phyloP scores from a whole-genome alignment of 2,329 filamentous ascomycete genomes.

The Xylaria arbuscula region DNA sequence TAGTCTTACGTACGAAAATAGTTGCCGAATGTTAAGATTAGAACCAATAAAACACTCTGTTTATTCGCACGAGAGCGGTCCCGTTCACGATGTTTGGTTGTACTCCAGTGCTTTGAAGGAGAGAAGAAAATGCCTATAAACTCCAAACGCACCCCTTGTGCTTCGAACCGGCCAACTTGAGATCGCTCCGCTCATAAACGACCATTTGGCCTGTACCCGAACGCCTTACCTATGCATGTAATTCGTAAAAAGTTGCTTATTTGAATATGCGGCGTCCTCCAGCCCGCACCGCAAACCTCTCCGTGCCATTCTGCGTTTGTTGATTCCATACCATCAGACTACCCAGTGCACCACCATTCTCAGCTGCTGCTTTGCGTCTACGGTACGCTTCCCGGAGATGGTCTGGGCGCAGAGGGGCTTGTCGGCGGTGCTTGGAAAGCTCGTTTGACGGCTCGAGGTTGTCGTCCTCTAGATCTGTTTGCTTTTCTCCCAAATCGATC shows the following conservation, averaged over 20 bases:
- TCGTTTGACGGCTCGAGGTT: conserved; percentile 52
- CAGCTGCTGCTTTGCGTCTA: conserved; percentile 71
- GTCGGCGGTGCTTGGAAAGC: conserved; percentile 53
- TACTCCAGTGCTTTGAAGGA: neutral
- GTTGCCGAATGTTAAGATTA: neutral
- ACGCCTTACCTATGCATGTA: conserved; percentile 27
- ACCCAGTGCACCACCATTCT: conserved; percentile 69
- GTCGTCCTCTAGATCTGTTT: conserved; percentile 61
- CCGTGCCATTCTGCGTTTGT: conserved; percentile 68
- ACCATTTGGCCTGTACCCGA: conserved; percentile 4
- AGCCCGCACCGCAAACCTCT: conserved; percentile 67
- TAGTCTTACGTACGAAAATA: neutral
- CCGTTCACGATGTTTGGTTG: neutral
- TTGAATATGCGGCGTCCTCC: conserved; percentile 65
- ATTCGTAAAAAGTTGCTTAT: conserved; percentile 47
- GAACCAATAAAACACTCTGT: neutral
- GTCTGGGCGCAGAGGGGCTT: conserved; percentile 75
- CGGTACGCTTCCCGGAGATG: conserved; percentile 79
- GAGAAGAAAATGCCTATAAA: conserved; percentile 11
- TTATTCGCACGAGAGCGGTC: neutral
- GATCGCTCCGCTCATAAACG: neutral
- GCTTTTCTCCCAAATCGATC: conserved; percentile 68
- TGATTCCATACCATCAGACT: conserved; percentile 70
- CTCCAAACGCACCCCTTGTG: conserved; percentile 17
- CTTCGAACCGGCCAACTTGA: neutral